Evolutionary conservation across 2,329 filamentous ascomycete species (phyloP).

Genomic region (Basipetospora chlamydospora): DNA sequence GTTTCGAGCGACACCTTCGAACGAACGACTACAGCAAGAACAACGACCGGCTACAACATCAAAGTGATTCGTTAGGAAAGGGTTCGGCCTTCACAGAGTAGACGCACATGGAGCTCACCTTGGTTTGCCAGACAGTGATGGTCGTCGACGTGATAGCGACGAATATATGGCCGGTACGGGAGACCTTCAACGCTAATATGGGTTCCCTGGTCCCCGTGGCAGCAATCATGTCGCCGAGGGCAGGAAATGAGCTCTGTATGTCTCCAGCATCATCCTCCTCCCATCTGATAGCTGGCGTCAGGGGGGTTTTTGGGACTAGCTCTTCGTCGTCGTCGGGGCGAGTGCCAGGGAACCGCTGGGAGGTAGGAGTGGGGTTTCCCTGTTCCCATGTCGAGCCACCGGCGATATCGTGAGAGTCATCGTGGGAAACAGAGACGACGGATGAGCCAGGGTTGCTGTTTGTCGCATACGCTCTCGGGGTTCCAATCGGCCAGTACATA

Average conservation of each 20-base stretch:
- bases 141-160: conserved; percentile 74
- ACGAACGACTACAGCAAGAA: conserved; percentile 72
- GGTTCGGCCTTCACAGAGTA: no score
- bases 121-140: conserved; percentile 93
- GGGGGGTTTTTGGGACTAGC: conserved; percentile 28
- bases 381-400: no score
- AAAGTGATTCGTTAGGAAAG: no score
- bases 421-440: conserved; percentile 39
- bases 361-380: neutral
- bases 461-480: conserved; percentile 69
- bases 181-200: conserved; percentile 61
- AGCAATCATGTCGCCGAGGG: conserved; percentile 21
- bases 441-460: conserved; percentile 46
- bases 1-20: conserved; percentile 65
- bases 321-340: neutral
- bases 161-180: conserved; percentile 69
- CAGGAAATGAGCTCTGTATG: no score
- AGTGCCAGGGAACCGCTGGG: neutral
- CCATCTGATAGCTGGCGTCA: no score
- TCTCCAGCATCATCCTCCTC: conserved; percentile 27
- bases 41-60: conserved; percentile 62
- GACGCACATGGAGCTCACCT: conserved; percentile 38
- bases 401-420: no score
- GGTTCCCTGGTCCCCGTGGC: conserved; percentile 34
- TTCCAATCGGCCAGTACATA: conserved; percentile 82